These are phyloP conservation scores for Leccinum subspadiceum DNA, from an alignment of 1,284 basidiomycete genomes.

Conservation along the genomic window DNA sequence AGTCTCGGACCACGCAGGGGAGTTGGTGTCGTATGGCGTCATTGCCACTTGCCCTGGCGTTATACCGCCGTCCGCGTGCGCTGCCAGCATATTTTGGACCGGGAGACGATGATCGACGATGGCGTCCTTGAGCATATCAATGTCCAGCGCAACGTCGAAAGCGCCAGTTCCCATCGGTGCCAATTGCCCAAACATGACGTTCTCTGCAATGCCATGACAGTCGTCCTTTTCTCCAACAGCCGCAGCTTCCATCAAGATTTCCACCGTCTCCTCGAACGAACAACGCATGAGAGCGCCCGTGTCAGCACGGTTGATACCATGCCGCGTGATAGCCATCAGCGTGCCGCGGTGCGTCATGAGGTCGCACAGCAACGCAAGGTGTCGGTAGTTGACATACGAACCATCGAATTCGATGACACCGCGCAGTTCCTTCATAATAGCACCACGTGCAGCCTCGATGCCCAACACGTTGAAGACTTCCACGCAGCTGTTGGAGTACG, in stretches of 20 bases:
- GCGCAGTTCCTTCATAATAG: conserved; percentile 90
- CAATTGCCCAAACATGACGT: conserved; percentile 94
- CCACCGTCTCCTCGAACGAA: conserved; percentile 99
- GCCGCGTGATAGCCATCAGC: conserved; percentile 98
- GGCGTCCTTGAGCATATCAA: conserved; percentile 98
- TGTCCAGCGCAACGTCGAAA: conserved; percentile 95
- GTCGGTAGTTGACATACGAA: conserved; percentile 99
- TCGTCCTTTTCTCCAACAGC: conserved; percentile 98
- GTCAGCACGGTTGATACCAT: conserved; percentile 98
- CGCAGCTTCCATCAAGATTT: conserved; percentile 98
- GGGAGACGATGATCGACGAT: conserved; percentile 96
- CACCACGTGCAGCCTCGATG: conserved; percentile 94
- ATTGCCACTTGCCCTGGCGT: conserved; percentile 88
- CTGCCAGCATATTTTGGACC: conserved; percentile 80
- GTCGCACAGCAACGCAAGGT: conserved; percentile 93
- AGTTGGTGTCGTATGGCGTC: conserved; percentile 94
- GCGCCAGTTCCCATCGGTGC: conserved; percentile 96
- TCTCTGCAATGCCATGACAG: conserved; percentile 97
- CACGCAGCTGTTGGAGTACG: conserved; percentile 96
- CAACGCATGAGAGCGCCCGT: conserved; percentile 97
- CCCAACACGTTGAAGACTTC: conserved; percentile 97
- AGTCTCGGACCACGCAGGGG: conserved; percentile 75
- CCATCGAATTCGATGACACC: conserved; percentile 98
- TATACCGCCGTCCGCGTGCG: conserved; percentile 83
- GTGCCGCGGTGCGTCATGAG: conserved; percentile 97